These are phyloP conservation scores for Morella rubra DNA, from an alignment of 306 rosid genomes.

Conservation along the genomic window DNA sequence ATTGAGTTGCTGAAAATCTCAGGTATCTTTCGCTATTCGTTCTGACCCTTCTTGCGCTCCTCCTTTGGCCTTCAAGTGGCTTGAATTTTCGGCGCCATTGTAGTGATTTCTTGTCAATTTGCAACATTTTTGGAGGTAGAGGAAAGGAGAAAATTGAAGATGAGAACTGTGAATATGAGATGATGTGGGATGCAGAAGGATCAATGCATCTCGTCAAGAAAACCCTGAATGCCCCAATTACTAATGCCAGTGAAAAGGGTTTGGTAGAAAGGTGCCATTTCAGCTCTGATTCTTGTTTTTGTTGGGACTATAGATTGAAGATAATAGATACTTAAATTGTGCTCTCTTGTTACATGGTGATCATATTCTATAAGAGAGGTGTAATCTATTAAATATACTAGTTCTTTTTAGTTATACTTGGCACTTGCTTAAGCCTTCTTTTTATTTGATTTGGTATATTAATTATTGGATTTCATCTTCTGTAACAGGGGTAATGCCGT, in stretches of 20 bases:
- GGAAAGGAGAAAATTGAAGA: conserved; percentile 78
- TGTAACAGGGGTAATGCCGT: conserved; percentile 66
- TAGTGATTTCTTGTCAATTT: conserved; percentile 38
- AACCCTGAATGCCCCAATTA: conserved; percentile 35
- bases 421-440: too few species aligned
- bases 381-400: too few species aligned
- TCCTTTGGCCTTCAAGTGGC: conserved; percentile 68
- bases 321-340: conserved; percentile 19
- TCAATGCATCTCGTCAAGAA: conserved; percentile 85
- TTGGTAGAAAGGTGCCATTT: conserved; percentile 59
- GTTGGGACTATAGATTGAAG: background rate
- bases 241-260: conserved; percentile 42
- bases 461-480: conserved; percentile 7
- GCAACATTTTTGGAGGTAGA: conserved; percentile 37
- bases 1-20: conserved; percentile 23
- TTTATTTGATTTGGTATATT: background rate
- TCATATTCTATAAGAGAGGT: background rate
- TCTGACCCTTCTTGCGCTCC: conserved; percentile 60
- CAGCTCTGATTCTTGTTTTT: background rate
- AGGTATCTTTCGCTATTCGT: conserved; percentile 63
- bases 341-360: background rate
- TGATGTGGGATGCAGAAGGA: conserved; percentile 87
- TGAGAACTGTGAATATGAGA: conserved; percentile 67
- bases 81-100: conserved; percentile 50
- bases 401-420: background rate